Evolutionary conservation across 108 stramenopile genomes (phyloP).

Genomic region (Discostella stelligeroides): DNA sequence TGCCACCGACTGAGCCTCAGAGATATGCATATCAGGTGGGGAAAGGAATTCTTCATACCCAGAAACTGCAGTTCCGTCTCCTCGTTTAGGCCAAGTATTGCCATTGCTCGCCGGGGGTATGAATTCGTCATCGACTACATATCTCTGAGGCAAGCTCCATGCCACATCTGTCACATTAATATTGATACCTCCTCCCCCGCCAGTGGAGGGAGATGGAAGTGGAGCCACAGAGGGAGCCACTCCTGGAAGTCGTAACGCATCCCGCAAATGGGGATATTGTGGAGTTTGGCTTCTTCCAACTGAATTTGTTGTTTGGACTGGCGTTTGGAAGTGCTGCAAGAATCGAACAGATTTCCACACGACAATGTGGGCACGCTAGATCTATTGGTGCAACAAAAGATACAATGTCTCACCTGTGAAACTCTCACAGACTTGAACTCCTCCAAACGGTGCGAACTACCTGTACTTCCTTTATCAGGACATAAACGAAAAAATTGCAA

Average conservation of each 20-base stretch:
- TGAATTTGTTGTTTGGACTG: conserved; percentile 27
- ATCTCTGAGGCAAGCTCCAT: conserved; percentile 73
- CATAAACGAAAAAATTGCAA: conserved; percentile 58
- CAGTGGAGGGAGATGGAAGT: conserved; percentile 32
- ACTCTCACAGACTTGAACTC: conserved; percentile 61
- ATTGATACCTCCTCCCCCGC: conserved; percentile 54
- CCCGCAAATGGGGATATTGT: conserved; percentile 44
- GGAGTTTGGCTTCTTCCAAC: conserved; percentile 13
- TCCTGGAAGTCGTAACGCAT: conserved; percentile 30
- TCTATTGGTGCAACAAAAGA: too few species aligned
- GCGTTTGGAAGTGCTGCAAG: conserved; percentile 58
- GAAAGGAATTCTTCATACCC: conserved; percentile 9
- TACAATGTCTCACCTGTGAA: conserved; percentile 51
- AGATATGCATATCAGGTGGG: conserved; percentile 14
- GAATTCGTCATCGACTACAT: conserved; percentile 26
- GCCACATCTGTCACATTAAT: conserved; percentile 74
- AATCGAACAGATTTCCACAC: neutral
- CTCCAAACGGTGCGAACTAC: conserved; percentile 40
- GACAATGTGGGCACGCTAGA: neutral
- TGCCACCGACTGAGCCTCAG: conserved; percentile 19
- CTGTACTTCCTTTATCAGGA: conserved; percentile 14
- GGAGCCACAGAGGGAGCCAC: conserved; percentile 9
- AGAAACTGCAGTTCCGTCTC: conserved; percentile 6
- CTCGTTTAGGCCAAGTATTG: conserved; percentile 9
- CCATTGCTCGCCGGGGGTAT: conserved; percentile 1